These are phyloP conservation scores for Blastobotrys aristatus DNA, from an alignment of 1,139 yeast genomes.

Conservation along the genomic window DNA sequence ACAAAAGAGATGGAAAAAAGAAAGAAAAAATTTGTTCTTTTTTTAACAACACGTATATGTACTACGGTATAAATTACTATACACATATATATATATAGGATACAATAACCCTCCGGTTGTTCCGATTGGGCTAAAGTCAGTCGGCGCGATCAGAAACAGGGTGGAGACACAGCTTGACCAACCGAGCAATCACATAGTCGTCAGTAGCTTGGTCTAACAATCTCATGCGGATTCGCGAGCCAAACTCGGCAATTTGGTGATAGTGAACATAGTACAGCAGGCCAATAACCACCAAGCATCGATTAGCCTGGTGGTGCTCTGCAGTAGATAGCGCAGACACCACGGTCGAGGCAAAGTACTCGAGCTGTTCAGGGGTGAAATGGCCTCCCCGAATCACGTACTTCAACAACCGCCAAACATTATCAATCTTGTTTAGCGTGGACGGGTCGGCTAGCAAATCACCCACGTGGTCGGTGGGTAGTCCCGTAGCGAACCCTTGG, in stretches of 20 bases:
- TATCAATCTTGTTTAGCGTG: background rate
- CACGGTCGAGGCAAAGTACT: background rate
- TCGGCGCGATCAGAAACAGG: background rate
- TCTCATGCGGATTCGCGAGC: conserved; percentile 9
- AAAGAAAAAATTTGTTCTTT: too few relatives aligned
- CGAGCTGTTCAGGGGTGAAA: conserved; percentile 2
- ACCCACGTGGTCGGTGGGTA: background rate
- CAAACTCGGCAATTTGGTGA: background rate
- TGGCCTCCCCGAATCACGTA: conserved; percentile 2
- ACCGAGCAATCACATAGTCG: conserved; percentile 1
- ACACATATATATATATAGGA: too few relatives aligned
- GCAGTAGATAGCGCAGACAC: background rate
- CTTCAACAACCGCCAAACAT: conserved; percentile 7
- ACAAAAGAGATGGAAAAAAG: too few relatives aligned
- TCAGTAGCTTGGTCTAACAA: background rate
- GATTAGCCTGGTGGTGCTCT: background rate
- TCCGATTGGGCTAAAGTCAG: too few relatives aligned
- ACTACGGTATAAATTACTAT: too few relatives aligned
- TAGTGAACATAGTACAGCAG: conserved; percentile 9
- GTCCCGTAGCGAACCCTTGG: conserved; percentile 4
- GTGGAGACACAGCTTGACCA: conserved; percentile 5
- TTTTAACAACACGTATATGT: too few relatives aligned
- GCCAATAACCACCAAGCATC: conserved; percentile 4
- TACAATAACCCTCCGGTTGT: too few relatives aligned
- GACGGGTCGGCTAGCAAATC: background rate